These are phyloP conservation scores for Kurtzmaniella natalensis DNA, from an alignment of 1,139 yeast genomes.

Conservation along the genomic window DNA sequence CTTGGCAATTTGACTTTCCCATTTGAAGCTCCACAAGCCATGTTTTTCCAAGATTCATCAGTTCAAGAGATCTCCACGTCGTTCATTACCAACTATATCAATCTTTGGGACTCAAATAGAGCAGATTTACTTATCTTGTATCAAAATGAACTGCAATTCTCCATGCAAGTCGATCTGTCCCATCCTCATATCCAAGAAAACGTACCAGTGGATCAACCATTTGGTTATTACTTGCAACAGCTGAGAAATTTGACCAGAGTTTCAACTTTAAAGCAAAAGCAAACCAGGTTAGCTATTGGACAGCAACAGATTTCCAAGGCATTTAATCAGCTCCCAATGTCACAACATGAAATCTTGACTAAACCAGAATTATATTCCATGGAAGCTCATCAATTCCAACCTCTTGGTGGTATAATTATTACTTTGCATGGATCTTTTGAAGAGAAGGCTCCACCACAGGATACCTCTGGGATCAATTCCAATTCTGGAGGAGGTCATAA, in stretches of 20 bases:
- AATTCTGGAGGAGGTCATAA: constrained; percentile 9
- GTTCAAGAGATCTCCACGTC: constrained; percentile 66
- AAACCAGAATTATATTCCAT: constrained; percentile 67
- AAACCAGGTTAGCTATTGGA: constrained; percentile 64
- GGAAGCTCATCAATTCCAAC: constrained; percentile 72
- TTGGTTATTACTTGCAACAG: constrained; percentile 60
- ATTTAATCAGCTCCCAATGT: constrained; percentile 66
- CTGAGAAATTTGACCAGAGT: constrained; percentile 77
- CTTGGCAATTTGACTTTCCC: constrained; percentile 53
- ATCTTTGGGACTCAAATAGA: constrained; percentile 80
- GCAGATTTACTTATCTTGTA: constrained; percentile 66
- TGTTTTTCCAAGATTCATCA: constrained; percentile 79
- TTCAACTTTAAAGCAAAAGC: constrained; percentile 54
- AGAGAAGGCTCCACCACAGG: constrained; percentile 56
- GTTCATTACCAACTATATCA: constrained; percentile 70
- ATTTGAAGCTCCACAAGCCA: constrained; percentile 37
- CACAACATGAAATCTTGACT: constrained; percentile 65
- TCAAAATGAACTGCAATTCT: constrained; percentile 81
- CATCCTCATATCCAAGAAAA: constrained; percentile 45
- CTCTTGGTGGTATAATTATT: constrained; percentile 71
- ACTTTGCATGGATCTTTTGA: constrained; percentile 80
- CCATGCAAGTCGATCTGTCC: constrained; percentile 55
- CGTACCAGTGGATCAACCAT: constrained; percentile 34
- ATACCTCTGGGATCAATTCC: constrained; percentile 16
- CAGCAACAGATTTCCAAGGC: constrained; percentile 57